Conservation (phyloP, 2,329 filamentous ascomycete species). For the Chrysosporium keratinophilum region DNA sequence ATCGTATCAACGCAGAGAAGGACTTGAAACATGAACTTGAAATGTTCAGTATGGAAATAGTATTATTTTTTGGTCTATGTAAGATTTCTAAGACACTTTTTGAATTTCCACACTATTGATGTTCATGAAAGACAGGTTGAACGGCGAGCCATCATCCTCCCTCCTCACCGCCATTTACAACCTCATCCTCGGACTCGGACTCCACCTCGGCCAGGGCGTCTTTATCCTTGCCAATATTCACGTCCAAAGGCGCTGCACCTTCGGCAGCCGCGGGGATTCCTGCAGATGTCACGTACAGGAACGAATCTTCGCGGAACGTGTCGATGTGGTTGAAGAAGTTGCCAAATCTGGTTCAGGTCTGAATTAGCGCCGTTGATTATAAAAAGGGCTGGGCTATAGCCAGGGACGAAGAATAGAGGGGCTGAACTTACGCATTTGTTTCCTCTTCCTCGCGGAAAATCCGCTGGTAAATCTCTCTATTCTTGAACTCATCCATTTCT, state of each 20-base stretch:
- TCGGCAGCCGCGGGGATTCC: conserved; percentile 50
- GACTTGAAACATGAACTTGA: too few relatives aligned
- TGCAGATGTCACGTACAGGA: conserved; percentile 62
- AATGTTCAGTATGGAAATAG: too few relatives aligned
- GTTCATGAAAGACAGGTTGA: too few relatives aligned
- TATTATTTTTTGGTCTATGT: too few relatives aligned
- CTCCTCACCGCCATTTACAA: conserved; percentile 18
- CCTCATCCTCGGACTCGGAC: conserved; percentile 19
- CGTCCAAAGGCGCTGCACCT: conserved; percentile 9
- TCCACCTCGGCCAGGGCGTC: conserved; percentile 26
- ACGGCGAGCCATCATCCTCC: conserved; percentile 14
- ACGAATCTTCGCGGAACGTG: conserved; percentile 59
- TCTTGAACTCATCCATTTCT: conserved; percentile 79
- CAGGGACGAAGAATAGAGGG: not conserved
- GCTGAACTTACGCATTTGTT: conserved; percentile 63
- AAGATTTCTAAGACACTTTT: too few relatives aligned
- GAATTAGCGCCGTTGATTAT: not conserved
- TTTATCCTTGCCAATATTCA: conserved; percentile 21
- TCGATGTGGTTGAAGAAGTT: conserved; percentile 72
- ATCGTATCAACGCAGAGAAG: too few relatives aligned
- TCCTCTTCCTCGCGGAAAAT: conserved; percentile 86
- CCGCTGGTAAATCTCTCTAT: conserved; percentile 78
- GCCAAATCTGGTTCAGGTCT: conserved; percentile 50
- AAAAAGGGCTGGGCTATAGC: not conserved
- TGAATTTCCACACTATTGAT: too few relatives aligned